These are phyloP conservation scores for Aeschynomene evenia DNA, from an alignment of 306 rosid species.

Conservation along the genomic window DNA sequence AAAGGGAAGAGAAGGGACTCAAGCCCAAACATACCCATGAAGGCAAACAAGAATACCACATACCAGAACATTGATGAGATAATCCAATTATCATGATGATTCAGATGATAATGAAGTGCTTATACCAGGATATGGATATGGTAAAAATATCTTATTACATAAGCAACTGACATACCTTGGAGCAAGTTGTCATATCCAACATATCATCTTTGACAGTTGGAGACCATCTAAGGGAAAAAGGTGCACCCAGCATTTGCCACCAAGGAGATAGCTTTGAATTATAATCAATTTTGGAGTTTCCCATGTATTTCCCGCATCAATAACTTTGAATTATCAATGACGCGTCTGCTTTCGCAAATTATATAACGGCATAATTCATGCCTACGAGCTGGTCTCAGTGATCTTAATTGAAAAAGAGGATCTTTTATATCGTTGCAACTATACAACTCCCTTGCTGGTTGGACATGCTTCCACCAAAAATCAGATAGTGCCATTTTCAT, in stretches of 20 bases:
- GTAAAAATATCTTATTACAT: background rate
- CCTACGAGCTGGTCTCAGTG: constrained; percentile 61
- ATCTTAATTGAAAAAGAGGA: constrained; percentile 56
- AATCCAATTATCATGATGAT: background rate
- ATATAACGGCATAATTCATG: constrained; percentile 64
- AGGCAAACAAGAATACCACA: background rate
- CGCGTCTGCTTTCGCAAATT: constrained; percentile 57
- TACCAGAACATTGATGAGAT: background rate
- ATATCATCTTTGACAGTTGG: background rate
- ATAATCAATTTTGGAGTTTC: constrained; percentile 45
- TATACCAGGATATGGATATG: background rate
- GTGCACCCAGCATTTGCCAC: too few species aligned
- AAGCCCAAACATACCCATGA: background rate
- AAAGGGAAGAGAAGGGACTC: background rate
- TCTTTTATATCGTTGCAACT: constrained; percentile 37
- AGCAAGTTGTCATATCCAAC: background rate
- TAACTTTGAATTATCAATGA: constrained; percentile 54
- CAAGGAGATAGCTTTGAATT: too few species aligned
- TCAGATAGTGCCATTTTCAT: constrained; percentile 64
- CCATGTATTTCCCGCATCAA: constrained; percentile 73
- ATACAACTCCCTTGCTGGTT: constrained; percentile 66
- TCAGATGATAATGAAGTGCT: background rate
- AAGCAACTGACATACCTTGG: background rate
- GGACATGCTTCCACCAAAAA: constrained; percentile 88
- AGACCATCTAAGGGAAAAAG: background rate